Conservation (phyloP, 73 alveolate genomes). For the Symbiodinium natans region DNA sequence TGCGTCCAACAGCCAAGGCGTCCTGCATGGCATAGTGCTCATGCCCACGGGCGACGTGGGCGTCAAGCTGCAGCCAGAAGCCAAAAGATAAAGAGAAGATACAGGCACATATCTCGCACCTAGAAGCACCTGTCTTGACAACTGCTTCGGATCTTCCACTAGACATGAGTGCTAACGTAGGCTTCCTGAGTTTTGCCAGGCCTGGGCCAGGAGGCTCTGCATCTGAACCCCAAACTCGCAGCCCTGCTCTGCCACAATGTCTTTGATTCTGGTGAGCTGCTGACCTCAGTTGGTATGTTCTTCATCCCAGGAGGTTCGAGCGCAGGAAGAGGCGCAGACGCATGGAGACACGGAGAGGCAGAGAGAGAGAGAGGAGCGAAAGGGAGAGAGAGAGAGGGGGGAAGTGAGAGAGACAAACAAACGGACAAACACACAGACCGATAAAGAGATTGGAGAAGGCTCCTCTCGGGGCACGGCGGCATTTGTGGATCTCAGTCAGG, state of each 20-base stretch:
- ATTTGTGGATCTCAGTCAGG: conserved; percentile 49
- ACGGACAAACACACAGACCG: too few species aligned
- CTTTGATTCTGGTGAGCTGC: conserved; percentile 37
- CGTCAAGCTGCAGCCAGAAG: conserved; percentile 36
- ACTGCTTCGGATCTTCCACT: not conserved
- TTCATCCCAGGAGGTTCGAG: too few species aligned
- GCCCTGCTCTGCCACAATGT: conserved; percentile 26
- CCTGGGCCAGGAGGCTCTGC: not conserved
- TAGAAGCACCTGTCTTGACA: not conserved
- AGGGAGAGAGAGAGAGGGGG: too few species aligned
- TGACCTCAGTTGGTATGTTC: conserved; percentile 5
- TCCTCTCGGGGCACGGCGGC: conserved; percentile 33
- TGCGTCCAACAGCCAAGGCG: too few species aligned
- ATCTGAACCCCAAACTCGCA: not conserved
- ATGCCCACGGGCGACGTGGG: conserved; percentile 84
- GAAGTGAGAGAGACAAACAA: too few species aligned
- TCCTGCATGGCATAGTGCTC: conserved; percentile 92
- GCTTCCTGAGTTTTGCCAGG: not conserved
- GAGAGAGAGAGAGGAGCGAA: too few species aligned
- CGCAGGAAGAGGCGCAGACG: too few species aligned
- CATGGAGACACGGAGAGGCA: too few species aligned
- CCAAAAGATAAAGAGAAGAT: not conserved
- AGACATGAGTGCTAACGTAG: not conserved
- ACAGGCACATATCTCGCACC: conserved; percentile 17
- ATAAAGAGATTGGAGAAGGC: too few species aligned